A percentile compares a stretch with the other conserved stretches of the same genome.
Conservation (phyloP, 805 yeast genomes). For the Starmerella lactis-condensi region DNA sequence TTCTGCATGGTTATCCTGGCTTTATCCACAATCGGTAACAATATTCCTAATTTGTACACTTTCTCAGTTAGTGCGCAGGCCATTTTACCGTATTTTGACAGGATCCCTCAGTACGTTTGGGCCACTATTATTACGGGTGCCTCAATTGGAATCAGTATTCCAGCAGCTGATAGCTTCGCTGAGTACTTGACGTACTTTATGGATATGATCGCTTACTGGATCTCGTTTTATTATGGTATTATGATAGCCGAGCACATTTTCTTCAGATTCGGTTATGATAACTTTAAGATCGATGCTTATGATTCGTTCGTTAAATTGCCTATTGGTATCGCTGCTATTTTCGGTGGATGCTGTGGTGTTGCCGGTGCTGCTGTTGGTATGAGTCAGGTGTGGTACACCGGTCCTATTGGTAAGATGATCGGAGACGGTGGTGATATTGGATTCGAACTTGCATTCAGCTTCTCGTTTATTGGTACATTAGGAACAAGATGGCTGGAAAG, state of each 20-base stretch:
- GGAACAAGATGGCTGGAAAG: conserved; percentile 16
- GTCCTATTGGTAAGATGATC: conserved; percentile 43
- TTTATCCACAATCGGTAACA: conserved; percentile 73
- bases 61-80: conserved; percentile 75
- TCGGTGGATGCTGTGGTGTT: conserved; percentile 65
- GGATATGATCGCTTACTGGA: conserved; percentile 81
- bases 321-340: conserved; percentile 56
- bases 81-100: conserved; percentile 53
- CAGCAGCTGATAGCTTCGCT: conserved; percentile 62
- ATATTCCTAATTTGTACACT: conserved; percentile 87
- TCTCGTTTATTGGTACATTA: conserved; percentile 36
- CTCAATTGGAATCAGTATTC: conserved; percentile 72
- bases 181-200: conserved; percentile 66
- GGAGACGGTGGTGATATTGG: conserved; percentile 81
- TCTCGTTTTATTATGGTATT: conserved; percentile 67
- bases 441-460: conserved; percentile 53
- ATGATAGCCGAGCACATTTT: conserved; percentile 66
- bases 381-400: conserved; percentile 70
- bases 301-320: conserved; percentile 43
- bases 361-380: conserved; percentile 79
- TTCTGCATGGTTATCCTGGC: conserved; percentile 74
- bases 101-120: conserved; percentile 72
- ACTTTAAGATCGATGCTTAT: conserved; percentile 48
- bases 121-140: conserved; percentile 55
- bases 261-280: conserved; percentile 43